A percentile compares a stretch with the other conserved stretches of the same genome.
Conservation (phyloP, 2,329 filamentous ascomycete genomes). For the Lasiodiplodia sp. region DNA sequence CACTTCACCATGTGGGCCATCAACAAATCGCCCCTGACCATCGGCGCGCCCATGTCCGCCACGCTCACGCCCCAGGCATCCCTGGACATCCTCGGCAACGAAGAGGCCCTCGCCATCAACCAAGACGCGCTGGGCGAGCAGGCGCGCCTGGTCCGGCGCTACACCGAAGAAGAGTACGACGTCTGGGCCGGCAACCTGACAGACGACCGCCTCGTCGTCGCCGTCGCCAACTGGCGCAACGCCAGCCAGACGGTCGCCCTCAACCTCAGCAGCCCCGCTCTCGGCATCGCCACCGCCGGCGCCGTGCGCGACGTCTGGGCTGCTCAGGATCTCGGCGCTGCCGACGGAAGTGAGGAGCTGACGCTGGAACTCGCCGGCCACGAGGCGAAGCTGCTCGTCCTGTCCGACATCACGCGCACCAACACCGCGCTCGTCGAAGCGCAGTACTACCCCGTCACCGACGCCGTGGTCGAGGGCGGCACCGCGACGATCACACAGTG, state of each 20-base stretch:
- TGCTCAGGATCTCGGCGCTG: slow-evolving; percentile 30
- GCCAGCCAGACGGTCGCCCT: slow-evolving; percentile 40
- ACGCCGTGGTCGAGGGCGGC: slow-evolving; percentile 42
- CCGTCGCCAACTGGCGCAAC: slow-evolving; percentile 50
- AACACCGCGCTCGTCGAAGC: slow-evolving; percentile 31
- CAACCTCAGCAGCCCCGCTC: slow-evolving; percentile 37
- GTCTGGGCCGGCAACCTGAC: slow-evolving; percentile 48
- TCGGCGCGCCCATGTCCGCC: slow-evolving; percentile 42
- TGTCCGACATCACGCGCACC: slow-evolving; percentile 42
- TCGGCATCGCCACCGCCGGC: slow-evolving; percentile 38
- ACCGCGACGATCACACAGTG: slow-evolving; percentile 40
- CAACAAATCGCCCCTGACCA: slow-evolving; percentile 55
- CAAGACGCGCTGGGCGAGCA: slow-evolving; percentile 63
- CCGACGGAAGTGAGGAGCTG: not conserved
- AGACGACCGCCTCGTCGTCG: slow-evolving; percentile 44
- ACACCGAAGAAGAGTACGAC: slow-evolving; percentile 48
- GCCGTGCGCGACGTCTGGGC: slow-evolving; percentile 37
- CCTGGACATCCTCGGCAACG: slow-evolving; percentile 51
- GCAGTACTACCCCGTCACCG: slow-evolving; percentile 43
- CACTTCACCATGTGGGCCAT: slow-evolving; percentile 58
- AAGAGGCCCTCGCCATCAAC: slow-evolving; percentile 64
- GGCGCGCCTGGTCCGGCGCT: slow-evolving; percentile 56
- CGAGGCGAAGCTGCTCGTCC: slow-evolving; percentile 42
- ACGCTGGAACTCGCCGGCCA: slow-evolving; percentile 34
- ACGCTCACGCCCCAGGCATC: slow-evolving; percentile 2